Base-by-base conservation (phyloP, 202 grass and related monocot species). In the Bolboschoenoplectus hybrid region DNA sequence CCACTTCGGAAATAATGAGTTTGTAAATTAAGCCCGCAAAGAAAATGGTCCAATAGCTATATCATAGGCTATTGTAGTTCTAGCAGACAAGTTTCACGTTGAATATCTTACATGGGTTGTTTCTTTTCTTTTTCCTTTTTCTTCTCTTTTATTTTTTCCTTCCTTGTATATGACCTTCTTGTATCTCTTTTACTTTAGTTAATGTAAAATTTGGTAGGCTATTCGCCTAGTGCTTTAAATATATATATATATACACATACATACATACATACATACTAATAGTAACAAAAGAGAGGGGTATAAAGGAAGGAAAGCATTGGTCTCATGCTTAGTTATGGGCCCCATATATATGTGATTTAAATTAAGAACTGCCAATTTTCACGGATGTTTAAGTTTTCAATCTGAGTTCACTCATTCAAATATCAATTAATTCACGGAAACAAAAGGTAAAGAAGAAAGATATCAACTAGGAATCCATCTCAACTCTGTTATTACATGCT, bases 401-500 rank as follows among this genome's bases (percentile, higher is more conserved):
- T 56, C 51, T 0, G 3, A 79, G 52, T 79, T 79, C 44, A 74
- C 2, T 50, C 52, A 79, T 6, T 50, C 52, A 79, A 41, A 79
- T n/a, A 34, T 40, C n/a, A 79, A 58, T 79, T 36, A 73, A 78
- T 38, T 56, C 26, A 75, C 45, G 9, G 57, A 79, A 14, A 68
- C 5, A 41, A 56, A 41, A 58, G 7, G 50, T 40, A 40, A 79
- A 4, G 1, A 58, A 79, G 50, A 41, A 57, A 57, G 35, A 60
- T 41, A 41, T 60, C 35, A 79, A 79, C 75, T 79, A 79, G 13
- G 32, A 79, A 79, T 60, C 53, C 75, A 79, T 78, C 51, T 57
- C 51, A 79, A 19, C 51, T 41, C 34, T 4, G 35, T 35, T 79
- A 32, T 14, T 39, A 9, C 51, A 79, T 58, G 52, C 74, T 79